Evolutionary conservation across 1,284 basidiomycete species (phyloP), one percentile per base, ranked within the genome.

Genomic region (Vanrija sp.): DNA sequence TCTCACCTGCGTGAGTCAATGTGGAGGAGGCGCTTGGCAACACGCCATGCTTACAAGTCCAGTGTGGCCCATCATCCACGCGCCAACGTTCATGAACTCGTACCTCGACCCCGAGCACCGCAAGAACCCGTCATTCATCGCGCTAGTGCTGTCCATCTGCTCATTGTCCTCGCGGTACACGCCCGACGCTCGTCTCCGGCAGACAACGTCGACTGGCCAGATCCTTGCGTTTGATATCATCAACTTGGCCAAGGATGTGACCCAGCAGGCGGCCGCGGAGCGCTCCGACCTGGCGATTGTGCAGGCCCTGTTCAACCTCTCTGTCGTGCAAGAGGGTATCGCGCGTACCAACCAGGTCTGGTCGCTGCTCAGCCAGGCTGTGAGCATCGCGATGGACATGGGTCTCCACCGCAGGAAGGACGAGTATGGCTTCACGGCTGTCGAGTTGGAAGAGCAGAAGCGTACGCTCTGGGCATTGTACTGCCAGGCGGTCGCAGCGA

Each of bases 61-160:
- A 68, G 65, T 69, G 15, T 69, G 66, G 66, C 67, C 67, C 6
- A 66, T 69, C 38, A 55, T 69, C 6, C 67, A 69, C 46, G 65
- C 63, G 9, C 67, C 67, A 10, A 65, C 65, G 18, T 67, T 67
- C 51, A 65, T 69, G 66, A 53, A 61, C 38, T 57, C 49, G 16
- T 67, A 65, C 43, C 46, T 52, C 25, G 55, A 58, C 29, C 54
- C 62, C 6, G 47, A 59, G 38, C 49, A 46, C 26, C 65, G 65
- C 7, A 62, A 60, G 40, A 58, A 66, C 46, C 64, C 66, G 18
- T 66, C 66, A 6, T 69, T 69, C 43, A 65, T 67, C 34, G 60
- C 66, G 15, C 63, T 69, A 3, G 61, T 69, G 14, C 55, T 66
- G 16, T 65, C 67, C 3, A 61, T 69, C 38, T 66, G 65, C 52